These are phyloP conservation scores for Silene noctiflora DNA, from an alignment of 179 eudicot species.

Conservation along the genomic window DNA sequence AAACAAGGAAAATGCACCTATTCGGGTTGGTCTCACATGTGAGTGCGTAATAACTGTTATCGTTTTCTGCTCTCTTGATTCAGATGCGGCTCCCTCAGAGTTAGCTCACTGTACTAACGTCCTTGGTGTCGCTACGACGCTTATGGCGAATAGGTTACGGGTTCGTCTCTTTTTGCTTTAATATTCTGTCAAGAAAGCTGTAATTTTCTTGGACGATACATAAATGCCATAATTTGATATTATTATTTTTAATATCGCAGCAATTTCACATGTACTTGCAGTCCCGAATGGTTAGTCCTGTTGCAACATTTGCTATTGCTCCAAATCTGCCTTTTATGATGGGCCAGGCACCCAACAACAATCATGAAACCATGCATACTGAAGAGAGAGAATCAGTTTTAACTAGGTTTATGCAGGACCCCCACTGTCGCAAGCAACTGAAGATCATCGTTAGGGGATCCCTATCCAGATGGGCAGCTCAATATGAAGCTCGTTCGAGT, in stretches of 20 bases:
- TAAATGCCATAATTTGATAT: neutral
- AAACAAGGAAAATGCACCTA: no score
- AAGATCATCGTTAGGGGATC: neutral
- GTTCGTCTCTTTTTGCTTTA: slow-evolving; percentile 1
- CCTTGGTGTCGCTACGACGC: neutral
- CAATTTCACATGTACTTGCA: neutral
- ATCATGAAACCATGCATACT: no score
- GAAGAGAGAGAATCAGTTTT: neutral
- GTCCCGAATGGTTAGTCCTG: neutral
- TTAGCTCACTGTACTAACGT: neutral
- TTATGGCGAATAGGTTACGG: neutral
- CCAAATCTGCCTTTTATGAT: neutral
- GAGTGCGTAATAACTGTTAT: no score
- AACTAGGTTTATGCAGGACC: neutral
- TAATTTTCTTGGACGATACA: no score
- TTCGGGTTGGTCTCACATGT: no score
- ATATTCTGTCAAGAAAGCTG: no score
- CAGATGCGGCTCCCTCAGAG: slow-evolving; percentile 9
- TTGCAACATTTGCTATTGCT: neutral
- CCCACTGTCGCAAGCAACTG: neutral
- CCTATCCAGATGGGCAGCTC: neutral
- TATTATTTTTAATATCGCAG: neutral
- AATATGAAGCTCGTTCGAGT: neutral
- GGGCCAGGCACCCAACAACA: neutral
- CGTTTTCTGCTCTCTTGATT: neutral